Base-by-base conservation (phyloP, 495 filamentous ascomycete genomes). In the Penicillium cinerascens region DNA sequence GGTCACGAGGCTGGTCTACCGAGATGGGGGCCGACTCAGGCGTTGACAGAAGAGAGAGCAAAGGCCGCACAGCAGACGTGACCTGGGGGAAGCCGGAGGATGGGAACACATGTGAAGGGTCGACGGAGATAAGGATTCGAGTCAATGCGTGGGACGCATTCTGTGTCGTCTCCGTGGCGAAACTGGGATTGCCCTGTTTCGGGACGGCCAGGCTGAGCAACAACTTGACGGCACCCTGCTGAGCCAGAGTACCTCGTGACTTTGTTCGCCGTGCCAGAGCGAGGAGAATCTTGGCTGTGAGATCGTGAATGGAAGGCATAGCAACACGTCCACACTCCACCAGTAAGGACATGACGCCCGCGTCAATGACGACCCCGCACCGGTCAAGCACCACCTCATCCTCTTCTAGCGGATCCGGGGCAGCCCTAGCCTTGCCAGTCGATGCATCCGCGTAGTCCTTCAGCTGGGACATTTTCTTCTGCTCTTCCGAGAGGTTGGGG, bases 381-480 rank as follows among this genome's bases (percentile, higher is more conserved):
- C 93, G 87, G 37, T 78, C 77, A 35, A 83, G 75, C 20, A 96
- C 91, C 44, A 86, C 83, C 6, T 85, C 74, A 40, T 95, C 83
- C 44, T 87, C 79, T 53, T 89, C 86, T 4, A 91, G 74, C 6
- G 82, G 79, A 63, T 93, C 85, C 1, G 82, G 74, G 18, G 82
- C 71, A 3, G 75, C 54, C 9, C 82, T 65, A 10, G 57, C 62
- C 50, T 67, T 66, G 25, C 83, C 79, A 49, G 85, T 83, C 5
- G 83, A 82, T 8, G 90, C 86, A 60, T 95, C 89, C 18, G 93
- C 92, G 61, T 97, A 97, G 2, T 90, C 86, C 71, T 95, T 97
- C 23, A 97, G 81, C 60, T 99, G 86, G 2, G 79, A 78, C 65
- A 99, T 86, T 50, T 87, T 87, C 73, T 92, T 93, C 65, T 97